phyloP scores from a whole-genome alignment of 2,329 filamentous ascomycete species.

The Trichoderma sp. region DNA sequence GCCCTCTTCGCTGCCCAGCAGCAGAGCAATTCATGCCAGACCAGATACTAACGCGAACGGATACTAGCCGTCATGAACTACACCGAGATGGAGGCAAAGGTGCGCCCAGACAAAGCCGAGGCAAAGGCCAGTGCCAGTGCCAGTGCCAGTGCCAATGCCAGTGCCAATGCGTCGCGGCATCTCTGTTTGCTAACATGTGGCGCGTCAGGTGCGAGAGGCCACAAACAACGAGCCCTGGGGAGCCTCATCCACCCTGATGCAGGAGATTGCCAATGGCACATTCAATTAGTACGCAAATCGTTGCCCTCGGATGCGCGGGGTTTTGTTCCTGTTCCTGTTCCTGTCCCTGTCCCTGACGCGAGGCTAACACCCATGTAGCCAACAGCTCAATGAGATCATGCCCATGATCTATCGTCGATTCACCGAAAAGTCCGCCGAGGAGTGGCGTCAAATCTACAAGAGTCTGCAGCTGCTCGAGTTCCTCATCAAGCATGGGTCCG shows the following conservation, averaged over 20 bases:
- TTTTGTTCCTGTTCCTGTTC: neutral
- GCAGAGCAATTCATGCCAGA: conserved; percentile 6
- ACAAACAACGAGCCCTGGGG: conserved; percentile 99
- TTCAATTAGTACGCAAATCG: conserved; percentile 81
- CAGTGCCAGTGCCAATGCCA: neutral
- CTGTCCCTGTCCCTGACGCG: neutral
- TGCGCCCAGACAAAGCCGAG: conserved; percentile 32
- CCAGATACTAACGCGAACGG: conserved; percentile 29
- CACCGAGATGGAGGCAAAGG: conserved; percentile 83
- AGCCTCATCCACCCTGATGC: conserved; percentile 78
- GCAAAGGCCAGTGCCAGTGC: neutral
- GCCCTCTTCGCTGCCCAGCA: too few species aligned
- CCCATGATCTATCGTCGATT: conserved; percentile 99
- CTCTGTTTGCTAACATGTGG: neutral
- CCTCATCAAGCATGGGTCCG: conserved; percentile 95
- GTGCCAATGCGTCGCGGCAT: neutral
- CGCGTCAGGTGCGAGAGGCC: conserved; percentile 78
- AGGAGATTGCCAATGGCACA: conserved; percentile 96
- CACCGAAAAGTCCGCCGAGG: conserved; percentile 95
- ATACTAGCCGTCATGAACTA: conserved; percentile 92
- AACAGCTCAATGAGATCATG: conserved; percentile 98
- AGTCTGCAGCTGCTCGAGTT: conserved; percentile 94
- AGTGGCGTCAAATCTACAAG: conserved; percentile 99
- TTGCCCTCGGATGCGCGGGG: neutral
- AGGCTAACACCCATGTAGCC: conserved; percentile 12